Evolutionary conservation across 176 grass and related monocot genomes (phyloP).

Genomic region (Luzula sylvatica): DNA sequence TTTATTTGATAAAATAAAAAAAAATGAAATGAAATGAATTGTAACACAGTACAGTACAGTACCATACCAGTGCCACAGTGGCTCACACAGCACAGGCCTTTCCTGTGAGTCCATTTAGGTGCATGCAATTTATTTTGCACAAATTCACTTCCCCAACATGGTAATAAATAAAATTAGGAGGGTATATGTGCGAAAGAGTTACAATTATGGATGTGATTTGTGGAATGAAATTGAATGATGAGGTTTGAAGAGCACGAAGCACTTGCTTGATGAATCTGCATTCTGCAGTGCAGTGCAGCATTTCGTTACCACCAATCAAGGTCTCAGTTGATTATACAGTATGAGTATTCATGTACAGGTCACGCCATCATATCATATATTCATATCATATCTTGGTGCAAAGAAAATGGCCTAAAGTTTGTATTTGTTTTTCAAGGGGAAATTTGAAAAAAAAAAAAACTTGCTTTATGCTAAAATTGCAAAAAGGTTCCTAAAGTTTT

Average conservation of each 20-base stretch:
- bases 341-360: too few species aligned
- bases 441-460: not conserved
- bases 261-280: not conserved
- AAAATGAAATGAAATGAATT: not conserved
- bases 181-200: not conserved
- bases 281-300: too few species aligned
- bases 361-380: not conserved
- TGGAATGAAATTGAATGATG: conserved; percentile 3
- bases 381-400: not conserved
- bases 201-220: too few species aligned
- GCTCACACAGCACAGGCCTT: not conserved
- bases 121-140: not conserved
- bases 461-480: conserved; percentile 5
- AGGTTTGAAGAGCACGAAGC: conserved; percentile 12
- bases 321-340: not conserved
- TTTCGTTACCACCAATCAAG: conserved; percentile 16
- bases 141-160: not conserved
- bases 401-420: too few species aligned
- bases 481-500: not conserved
- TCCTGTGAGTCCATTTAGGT: not conserved
- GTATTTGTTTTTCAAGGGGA: not conserved
- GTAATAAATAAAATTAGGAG: conserved; percentile 1
- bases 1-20: not conserved
- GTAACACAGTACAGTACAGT: not conserved
- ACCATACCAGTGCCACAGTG: not conserved